Conservation (phyloP, 2,329 filamentous ascomycete genomes). For the Xylariaceae sp. region DNA sequence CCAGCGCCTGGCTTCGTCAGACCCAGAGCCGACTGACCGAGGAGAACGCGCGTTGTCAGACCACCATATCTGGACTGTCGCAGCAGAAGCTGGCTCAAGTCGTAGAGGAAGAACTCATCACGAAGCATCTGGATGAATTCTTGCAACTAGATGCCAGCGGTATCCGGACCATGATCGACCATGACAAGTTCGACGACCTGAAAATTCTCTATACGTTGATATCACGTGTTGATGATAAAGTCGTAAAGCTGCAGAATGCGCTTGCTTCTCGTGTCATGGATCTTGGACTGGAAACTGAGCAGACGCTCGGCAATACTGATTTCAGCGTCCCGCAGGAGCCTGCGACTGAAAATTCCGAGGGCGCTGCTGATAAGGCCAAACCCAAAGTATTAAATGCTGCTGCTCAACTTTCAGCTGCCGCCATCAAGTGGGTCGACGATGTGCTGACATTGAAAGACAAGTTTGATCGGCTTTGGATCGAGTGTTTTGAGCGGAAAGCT, state of each 20-base stretch:
- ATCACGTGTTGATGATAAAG: conserved; percentile 70
- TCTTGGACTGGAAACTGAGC: conserved; percentile 80
- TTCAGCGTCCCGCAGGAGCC: conserved; percentile 39
- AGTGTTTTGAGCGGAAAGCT: conserved; percentile 72
- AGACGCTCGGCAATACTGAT: conserved; percentile 53
- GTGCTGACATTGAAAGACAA: conserved; percentile 82
- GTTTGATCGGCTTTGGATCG: conserved; percentile 74
- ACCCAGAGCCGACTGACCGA: conserved; percentile 71
- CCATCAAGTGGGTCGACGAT: conserved; percentile 93
- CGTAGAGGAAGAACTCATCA: conserved; percentile 77
- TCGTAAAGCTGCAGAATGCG: conserved; percentile 63
- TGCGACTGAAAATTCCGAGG: conserved; percentile 36
- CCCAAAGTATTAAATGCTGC: conserved; percentile 51
- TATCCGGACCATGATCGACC: conserved; percentile 84
- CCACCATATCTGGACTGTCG: conserved; percentile 72
- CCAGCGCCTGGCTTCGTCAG: conserved; percentile 75
- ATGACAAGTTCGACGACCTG: conserved; percentile 75
- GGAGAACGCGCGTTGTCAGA: conserved; percentile 77
- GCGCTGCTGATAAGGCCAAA: conserved; percentile 47
- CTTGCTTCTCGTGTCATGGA: conserved; percentile 73
- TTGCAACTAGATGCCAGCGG: conserved; percentile 82
- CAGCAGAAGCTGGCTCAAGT: conserved; percentile 69
- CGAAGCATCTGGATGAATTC: conserved; percentile 73
- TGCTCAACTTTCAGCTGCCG: conserved; percentile 79
- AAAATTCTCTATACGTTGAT: conserved; percentile 78